Evolutionary conservation across 2,329 filamentous ascomycete species (phyloP), one percentile per base, ranked within the genome.

Genomic region (Aspergillus ochraceoroseus): DNA sequence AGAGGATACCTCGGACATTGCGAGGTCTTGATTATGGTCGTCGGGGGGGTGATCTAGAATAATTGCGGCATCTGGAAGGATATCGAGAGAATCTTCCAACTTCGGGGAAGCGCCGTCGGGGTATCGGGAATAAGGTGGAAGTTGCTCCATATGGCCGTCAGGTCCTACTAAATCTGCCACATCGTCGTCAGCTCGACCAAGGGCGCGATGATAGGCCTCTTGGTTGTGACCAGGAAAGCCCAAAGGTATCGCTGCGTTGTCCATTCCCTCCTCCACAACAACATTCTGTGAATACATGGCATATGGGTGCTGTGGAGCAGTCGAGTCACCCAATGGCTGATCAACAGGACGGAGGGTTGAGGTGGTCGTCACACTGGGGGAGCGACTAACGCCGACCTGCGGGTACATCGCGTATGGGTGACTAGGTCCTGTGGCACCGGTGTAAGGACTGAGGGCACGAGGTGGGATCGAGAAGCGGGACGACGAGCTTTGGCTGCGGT

Each of bases 91-190:
- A 17, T 67, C 68, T 17, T 70, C 67, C 1, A 58, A 55, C 76
- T 87, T 71, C 63, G 76, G 58, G 59, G 75, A 64, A 66, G 82
- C 71, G 41, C 87, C 83, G 37, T 94, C 85, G 2, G 89, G 87
- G 63, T 94, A 95, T 61, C 87, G 76, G 9, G 87, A 86, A 59
- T 96, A 96, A 0, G 90, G 90, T 8, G 90, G 90, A 12, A 95
- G 70, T 62, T 94, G 87, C 64, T 96, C 90, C 1, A 85, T 83
- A 58, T 95, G 88, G 1, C 89, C 89, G 56, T 94, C 80, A 0
- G 85, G 85, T 1, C 88, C 88, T 36, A 95, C 83, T 38, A 95
- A 79, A 59, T 89, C 88, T 32, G 83, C 87, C n/a, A 78, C 71
- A 53, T 95, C 89, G 65, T 95, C 87, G 37, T 87, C 87, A 41